A percentile compares a stretch with the other conserved stretches of the same genome.
Conservation (phyloP, 2,329 filamentous ascomycete genomes). For the Gremmenia infestans region DNA sequence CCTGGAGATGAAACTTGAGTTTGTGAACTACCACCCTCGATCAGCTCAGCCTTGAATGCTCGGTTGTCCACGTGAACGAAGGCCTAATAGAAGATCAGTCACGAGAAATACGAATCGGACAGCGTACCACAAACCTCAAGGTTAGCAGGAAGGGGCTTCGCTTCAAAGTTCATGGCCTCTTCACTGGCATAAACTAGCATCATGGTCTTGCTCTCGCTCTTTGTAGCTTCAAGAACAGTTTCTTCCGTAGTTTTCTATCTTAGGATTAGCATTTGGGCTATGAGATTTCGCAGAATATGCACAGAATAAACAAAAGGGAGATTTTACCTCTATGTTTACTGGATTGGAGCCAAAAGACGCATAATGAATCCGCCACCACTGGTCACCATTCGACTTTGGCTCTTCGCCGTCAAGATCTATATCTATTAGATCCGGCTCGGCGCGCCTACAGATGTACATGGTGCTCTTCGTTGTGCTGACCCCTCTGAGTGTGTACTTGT, state of each 20-base stretch:
- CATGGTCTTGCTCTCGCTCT: slow-evolving; percentile 43
- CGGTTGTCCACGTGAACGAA: slow-evolving; percentile 50
- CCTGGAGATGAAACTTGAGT: slow-evolving; percentile 19
- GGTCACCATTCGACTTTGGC: slow-evolving; percentile 33
- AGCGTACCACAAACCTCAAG: slow-evolving; percentile 32
- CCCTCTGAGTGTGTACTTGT: slow-evolving; percentile 46
- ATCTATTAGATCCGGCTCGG: slow-evolving; percentile 39
- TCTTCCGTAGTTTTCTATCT: slow-evolving; percentile 44
- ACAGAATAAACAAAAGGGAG: too few species aligned
- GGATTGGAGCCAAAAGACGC: slow-evolving; percentile 36
- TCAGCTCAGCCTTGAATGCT: slow-evolving; percentile 46
- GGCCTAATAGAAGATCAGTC: slow-evolving; percentile 30
- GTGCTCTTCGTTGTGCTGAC: slow-evolving; percentile 43
- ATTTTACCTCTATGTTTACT: slow-evolving; percentile 44
- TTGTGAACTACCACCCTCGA: slow-evolving; percentile 9
- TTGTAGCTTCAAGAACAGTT: slow-evolving; percentile 42
- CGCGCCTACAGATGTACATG: slow-evolving; percentile 46
- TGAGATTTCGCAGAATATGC: too few species aligned
- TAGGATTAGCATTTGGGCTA: background rate
- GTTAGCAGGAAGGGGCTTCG: slow-evolving; percentile 35
- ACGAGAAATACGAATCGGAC: slow-evolving; percentile 16
- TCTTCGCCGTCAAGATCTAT: slow-evolving; percentile 32
- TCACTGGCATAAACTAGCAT: slow-evolving; percentile 52
- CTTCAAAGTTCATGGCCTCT: slow-evolving; percentile 36
- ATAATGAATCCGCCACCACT: slow-evolving; percentile 53